A percentile compares a stretch with the other conserved stretches of the same genome.
These are phyloP conservation scores for Cucurbitaria berberidis DNA, from an alignment of 2,329 filamentous ascomycete genomes.

Conservation along the genomic window DNA sequence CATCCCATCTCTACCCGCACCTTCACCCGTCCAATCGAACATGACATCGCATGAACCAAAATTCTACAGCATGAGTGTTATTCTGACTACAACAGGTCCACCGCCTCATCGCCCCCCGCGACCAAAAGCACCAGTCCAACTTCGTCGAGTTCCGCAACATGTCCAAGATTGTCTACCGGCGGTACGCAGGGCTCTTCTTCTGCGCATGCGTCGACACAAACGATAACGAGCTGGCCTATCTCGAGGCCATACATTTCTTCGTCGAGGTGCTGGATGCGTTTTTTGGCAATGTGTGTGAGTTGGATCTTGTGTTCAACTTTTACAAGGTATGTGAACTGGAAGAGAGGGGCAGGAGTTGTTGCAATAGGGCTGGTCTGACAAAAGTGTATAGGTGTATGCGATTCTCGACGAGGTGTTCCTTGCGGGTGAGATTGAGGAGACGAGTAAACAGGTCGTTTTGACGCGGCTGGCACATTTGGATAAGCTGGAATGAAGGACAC, in stretches of 20 bases:
- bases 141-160: conserved; percentile 93
- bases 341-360: neutral
- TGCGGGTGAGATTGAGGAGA: conserved; percentile 98
- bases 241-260: conserved; percentile 99
- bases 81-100: conserved; percentile 68
- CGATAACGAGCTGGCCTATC: conserved; percentile 95
- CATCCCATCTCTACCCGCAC: conserved; percentile 1
- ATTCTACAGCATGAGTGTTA: too few species aligned
- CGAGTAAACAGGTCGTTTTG: conserved; percentile 95
- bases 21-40: neutral
- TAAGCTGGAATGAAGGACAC: conserved; percentile 76
- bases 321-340: conserved; percentile 63
- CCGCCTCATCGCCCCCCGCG: conserved; percentile 93
- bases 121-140: conserved; percentile 99
- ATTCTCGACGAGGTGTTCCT: conserved; percentile 98
- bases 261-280: conserved; percentile 98
- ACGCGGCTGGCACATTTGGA: conserved; percentile 94
- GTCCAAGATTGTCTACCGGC: conserved; percentile 93
- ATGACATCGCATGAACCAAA: neutral
- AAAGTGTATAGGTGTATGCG: conserved; percentile 75
- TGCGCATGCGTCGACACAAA: conserved; percentile 99
- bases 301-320: conserved; percentile 82
- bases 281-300: conserved; percentile 98
- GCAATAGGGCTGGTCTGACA: conserved; percentile 17
- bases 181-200: conserved; percentile 98